Evolutionary conservation across 2,329 filamentous ascomycete species (phyloP), one percentile per base, ranked within the genome.

Genomic region (Claviceps capensis): DNA sequence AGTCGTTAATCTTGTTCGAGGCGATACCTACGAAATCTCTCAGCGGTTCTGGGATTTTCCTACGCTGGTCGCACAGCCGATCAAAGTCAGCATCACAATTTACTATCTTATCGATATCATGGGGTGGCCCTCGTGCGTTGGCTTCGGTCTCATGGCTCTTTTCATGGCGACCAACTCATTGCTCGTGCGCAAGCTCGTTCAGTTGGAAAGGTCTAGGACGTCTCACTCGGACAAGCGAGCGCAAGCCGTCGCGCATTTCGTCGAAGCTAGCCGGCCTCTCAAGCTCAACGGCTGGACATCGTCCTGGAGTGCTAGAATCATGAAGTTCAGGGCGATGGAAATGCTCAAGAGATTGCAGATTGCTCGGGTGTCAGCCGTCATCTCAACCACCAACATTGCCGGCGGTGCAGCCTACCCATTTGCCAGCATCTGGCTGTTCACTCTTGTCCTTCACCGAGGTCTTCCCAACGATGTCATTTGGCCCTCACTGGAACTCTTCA

Each of bases 1-100:
- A 62, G 93, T 95, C 49, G 77, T 95, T 55, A 95, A 95, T 60
- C 68, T 95, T 2, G 86, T 95, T 73, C 82, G 88, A 48, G 82
- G 78, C 53, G 87, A 93, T 63, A 86, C 85, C 0, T 93, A 91
- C 61, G 85, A 90, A 62, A 80, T 91, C 41, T 79, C 87, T 2
- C 87, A 91, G 61, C 72, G 86, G 44, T 93, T 95, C 60, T 95
- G 89, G 89, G 89, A 95, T 54, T 86, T 93, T 50, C 77, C 85
- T 2, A 73, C 74, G n/a, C 70, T 95, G 1, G 70, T 94, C 42
- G 83, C 83, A 3, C 86, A 85, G 55, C 89, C 89, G 0, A 66
- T 93, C 16, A 85, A 85, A 54, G 76, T 91, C n/a, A 61, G 88
- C 1, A 72, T 95, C 4, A 86, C 88, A 0, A 62, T 69, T 14